These are phyloP conservation scores for Epichloe gansuensis DNA, from an alignment of 2,329 filamentous ascomycete species.

Conservation along the genomic window DNA sequence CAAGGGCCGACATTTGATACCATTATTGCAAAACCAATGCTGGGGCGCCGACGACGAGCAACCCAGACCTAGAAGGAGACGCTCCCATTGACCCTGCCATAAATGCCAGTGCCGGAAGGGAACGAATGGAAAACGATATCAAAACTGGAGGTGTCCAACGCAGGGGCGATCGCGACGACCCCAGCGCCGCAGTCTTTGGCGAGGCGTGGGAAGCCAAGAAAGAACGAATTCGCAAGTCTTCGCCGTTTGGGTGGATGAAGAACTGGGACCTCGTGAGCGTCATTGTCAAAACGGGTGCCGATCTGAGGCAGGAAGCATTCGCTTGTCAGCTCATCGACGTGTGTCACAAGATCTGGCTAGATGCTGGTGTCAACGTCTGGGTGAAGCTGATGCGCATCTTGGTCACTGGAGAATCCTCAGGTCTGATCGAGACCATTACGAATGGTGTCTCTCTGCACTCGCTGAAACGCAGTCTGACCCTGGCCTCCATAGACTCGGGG, in stretches of 20 bases:
- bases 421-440: slow-evolving; percentile 77
- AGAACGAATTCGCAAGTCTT: slow-evolving; percentile 71
- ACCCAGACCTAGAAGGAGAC: slow-evolving; percentile 44
- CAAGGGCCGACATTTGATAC: slow-evolving; percentile 66
- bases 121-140: slow-evolving; percentile 80
- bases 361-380: slow-evolving; percentile 68
- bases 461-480: slow-evolving; percentile 67
- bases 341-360: slow-evolving; percentile 71
- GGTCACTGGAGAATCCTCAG: slow-evolving; percentile 74
- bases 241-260: slow-evolving; percentile 79
- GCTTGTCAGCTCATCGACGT: slow-evolving; percentile 75
- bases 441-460: slow-evolving; percentile 82
- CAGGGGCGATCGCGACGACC: slow-evolving; percentile 73
- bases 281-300: slow-evolving; percentile 77
- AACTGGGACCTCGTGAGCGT: slow-evolving; percentile 83
- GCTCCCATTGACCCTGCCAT: slow-evolving; percentile 38
- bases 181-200: slow-evolving; percentile 74
- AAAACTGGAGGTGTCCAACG: slow-evolving; percentile 75
- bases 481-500: slow-evolving; percentile 61
- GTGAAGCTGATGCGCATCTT: slow-evolving; percentile 80
- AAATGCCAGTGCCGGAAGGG: slow-evolving; percentile 62
- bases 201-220: slow-evolving; percentile 79
- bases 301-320: slow-evolving; percentile 75
- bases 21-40: slow-evolving; percentile 62
- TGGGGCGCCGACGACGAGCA: slow-evolving; percentile 24